Evolutionary conservation across 352 stramenopile genomes (phyloP), one percentile per base, ranked within the genome.

Genomic region (Phytophthora macrochlamydospora): DNA sequence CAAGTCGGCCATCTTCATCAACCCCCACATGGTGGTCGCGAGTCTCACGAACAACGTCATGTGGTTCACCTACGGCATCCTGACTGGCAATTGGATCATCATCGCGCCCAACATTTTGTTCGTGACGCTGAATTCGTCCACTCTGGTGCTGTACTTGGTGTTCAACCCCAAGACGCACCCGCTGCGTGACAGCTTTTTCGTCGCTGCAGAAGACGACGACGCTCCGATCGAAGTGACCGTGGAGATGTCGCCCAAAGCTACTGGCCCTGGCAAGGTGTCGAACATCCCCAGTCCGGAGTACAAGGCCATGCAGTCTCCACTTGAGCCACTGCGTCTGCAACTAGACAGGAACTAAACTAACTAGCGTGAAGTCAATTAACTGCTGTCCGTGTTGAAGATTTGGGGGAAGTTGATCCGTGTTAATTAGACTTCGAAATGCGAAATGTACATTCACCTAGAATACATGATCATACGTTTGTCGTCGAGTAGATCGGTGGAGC

Each of bases 1-100:
- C 57, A 68, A 69, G 55, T 80, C 61, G 24, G 73, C 52, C 29
- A 61, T 70, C 3, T 83, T 76, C 59, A 67, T 84, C 50, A 73
- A 76, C 24, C 69, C 81, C 44, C 59, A 74, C 43, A 72, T 84
- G 61, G 62, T 80, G 18, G 28, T 76, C 30, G 68, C 69, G 12
- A 66, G 67, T 40, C 55, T 63, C 4, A 52, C 78, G 51, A 86
- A 80, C 65, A 81, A 74, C 51, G 50, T 33, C 12, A 49, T 76
- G 7, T 82, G 65, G 59, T 63, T 73, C 48, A 52, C 54, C 4
- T 73, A 68, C 59, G 59, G 65, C 11, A 7, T 68, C 2, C 32
- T 73, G 30, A 56, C 58, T 28, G 30, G 5, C 35, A 75, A 75
- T 46, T 60, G 59, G 52, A 72, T 76, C 53, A 66, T 70, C 35